phyloP scores from a whole-genome alignment of 306 rosid species.

The Acacia melanoxylon region DNA sequence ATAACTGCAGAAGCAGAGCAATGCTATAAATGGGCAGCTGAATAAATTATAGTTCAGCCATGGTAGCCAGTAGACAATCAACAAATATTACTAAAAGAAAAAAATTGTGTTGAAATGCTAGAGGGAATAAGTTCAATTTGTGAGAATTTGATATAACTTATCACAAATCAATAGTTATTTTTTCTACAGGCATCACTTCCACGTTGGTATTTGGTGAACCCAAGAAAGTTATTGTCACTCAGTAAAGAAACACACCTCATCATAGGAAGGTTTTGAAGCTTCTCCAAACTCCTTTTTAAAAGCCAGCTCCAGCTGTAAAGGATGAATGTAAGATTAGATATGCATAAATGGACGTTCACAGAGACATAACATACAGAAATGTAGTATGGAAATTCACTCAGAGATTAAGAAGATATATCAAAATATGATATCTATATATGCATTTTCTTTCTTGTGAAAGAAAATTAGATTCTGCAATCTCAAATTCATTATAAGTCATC shows the following conservation, averaged over 20 bases:
- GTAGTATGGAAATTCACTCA: background rate
- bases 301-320: conserved; percentile 79
- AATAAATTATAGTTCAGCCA: conserved; percentile 17
- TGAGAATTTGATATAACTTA: conserved; percentile 22
- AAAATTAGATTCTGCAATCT: background rate
- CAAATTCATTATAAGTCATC: conserved; percentile 16
- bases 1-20: conserved; percentile 59
- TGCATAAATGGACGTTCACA: conserved; percentile 20
- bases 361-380: conserved; percentile 15
- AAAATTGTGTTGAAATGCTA: background rate
- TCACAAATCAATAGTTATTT: conserved; percentile 10
- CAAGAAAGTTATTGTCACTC: conserved; percentile 17
- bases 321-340: conserved; percentile 23
- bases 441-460: background rate
- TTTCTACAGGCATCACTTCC: conserved; percentile 16
- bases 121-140: conserved; percentile 4
- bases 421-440: conserved; percentile 18
- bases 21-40: conserved; percentile 8
- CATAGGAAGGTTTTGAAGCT: conserved; percentile 43
- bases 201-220: background rate
- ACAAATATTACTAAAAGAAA: conserved; percentile 16
- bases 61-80: conserved; percentile 12
- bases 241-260: conserved; percentile 58
- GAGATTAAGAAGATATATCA: conserved; percentile 19
- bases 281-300: conserved; percentile 76